These are phyloP conservation scores for Xylaria polymorpha DNA, from an alignment of 2,329 filamentous ascomycete genomes.

Conservation along the genomic window DNA sequence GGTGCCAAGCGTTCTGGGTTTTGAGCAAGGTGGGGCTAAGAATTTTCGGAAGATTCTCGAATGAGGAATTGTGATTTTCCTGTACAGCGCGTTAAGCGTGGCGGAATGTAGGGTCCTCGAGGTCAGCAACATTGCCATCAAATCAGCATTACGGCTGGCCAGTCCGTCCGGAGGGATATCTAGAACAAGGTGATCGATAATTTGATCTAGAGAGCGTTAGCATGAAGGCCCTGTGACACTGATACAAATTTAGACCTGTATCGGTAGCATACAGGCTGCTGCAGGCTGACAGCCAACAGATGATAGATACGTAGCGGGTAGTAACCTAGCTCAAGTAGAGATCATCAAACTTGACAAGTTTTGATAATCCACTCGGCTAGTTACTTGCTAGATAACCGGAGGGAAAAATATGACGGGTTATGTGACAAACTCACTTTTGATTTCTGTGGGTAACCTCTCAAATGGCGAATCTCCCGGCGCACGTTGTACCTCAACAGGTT, in stretches of 20 bases:
- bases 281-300: background rate
- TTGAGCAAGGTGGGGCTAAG: constrained; percentile 72
- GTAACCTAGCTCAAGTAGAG: constrained; percentile 1
- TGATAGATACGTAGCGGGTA: background rate
- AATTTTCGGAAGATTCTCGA: constrained; percentile 87
- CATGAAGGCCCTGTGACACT: background rate
- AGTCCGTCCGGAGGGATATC: constrained; percentile 81
- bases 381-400: background rate
- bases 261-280: constrained; percentile 28
- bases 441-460: constrained; percentile 75
- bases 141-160: constrained; percentile 79
- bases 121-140: constrained; percentile 80
- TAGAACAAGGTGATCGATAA: constrained; percentile 78
- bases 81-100: constrained; percentile 80
- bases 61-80: constrained; percentile 83
- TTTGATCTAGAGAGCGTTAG: constrained; percentile 64
- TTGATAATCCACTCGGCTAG: constrained; percentile 24
- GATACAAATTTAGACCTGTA: constrained; percentile 28
- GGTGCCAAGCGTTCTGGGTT: constrained; percentile 76
- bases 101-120: constrained; percentile 79
- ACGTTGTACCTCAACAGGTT: constrained; percentile 48
- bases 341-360: constrained; percentile 8
- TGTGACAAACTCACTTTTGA: constrained; percentile 69
- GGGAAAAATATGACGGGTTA: background rate
- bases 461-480: constrained; percentile 65